Conservation (phyloP, 306 rosid species). For the Corylus americana region DNA sequence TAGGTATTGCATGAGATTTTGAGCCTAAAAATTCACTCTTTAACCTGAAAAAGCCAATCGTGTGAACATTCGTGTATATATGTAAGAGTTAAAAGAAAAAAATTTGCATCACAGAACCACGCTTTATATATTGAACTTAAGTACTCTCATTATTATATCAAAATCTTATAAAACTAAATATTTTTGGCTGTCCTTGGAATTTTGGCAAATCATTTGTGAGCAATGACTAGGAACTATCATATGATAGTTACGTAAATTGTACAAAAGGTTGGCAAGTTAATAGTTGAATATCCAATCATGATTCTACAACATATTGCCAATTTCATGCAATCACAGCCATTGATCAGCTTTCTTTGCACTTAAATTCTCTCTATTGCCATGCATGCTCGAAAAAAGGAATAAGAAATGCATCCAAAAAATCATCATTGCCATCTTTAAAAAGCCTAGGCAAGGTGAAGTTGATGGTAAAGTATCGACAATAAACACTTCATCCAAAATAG, state of each 20-base stretch:
- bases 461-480: neutral
- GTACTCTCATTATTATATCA: neutral
- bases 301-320: neutral
- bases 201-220: no score
- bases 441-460: neutral
- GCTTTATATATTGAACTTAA: no score
- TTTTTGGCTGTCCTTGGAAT: no score
- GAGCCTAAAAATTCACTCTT: no score
- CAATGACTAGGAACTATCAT: no score
- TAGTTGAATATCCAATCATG: neutral
- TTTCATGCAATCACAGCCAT: neutral
- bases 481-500: neutral
- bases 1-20: no score
- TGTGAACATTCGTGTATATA: no score
- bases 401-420: neutral
- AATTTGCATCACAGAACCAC: no score
- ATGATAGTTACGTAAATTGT: no score
- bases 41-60: no score
- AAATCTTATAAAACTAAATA: neutral
- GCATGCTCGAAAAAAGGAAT: neutral
- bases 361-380: neutral
- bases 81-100: no score
- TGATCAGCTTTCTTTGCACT: neutral
- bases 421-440: conserved; percentile 5
- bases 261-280: neutral